Evolutionary conservation across 192 early-diverging fungal species (phyloP), one percentile per base, ranked within the genome.

Genomic region (Coemansia reversa): DNA sequence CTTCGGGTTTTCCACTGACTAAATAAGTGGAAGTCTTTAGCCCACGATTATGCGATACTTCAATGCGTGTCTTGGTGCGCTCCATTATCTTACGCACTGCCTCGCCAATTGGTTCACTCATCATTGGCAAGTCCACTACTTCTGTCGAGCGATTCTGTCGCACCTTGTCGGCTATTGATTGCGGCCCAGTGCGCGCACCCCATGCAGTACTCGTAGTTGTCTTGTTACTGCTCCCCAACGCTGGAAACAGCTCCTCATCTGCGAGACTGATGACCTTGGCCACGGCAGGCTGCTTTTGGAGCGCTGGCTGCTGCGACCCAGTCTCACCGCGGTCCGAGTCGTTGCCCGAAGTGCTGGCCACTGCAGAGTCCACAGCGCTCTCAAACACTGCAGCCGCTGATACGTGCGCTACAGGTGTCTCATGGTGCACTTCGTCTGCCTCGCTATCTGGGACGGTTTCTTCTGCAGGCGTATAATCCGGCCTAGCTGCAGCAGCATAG

Each of bases 1-100:
- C 85, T 20, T 91, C 90, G n/a, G 86, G 72, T 50, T 86, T 85
- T 50, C 95, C 95, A 67, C 86, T 87, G 75, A 98, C 87, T 23
- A 96, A 67, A 57, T 95, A 92, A 20, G 94, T 94, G 28, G 90
- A 85, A 2, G 86, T 88, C 14, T 86, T 84, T 22, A 85, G 85
- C 33, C 82, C 85, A 29, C 81, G 70, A 81, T 91, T 89, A 30
- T 90, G 90, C 45, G 92, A 91, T 14, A 91, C 83, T 48, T 96
- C 93, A 59, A 98, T 95, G 22, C 85, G 84, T 9, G 94, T 93
- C 56, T 84, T 79, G 2, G 89, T 90, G 47, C 82, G 84, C 54
- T 79, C 69, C 69, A 84, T 88, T n/a, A 89, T 86, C 47, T 78
- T 66, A 61, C 84, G 84, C 51, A 86, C 86, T 9, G 83, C 68